These are phyloP conservation scores for Hansenula lynferdii DNA, from an alignment of 1,139 yeast species.

Conservation along the genomic window DNA sequence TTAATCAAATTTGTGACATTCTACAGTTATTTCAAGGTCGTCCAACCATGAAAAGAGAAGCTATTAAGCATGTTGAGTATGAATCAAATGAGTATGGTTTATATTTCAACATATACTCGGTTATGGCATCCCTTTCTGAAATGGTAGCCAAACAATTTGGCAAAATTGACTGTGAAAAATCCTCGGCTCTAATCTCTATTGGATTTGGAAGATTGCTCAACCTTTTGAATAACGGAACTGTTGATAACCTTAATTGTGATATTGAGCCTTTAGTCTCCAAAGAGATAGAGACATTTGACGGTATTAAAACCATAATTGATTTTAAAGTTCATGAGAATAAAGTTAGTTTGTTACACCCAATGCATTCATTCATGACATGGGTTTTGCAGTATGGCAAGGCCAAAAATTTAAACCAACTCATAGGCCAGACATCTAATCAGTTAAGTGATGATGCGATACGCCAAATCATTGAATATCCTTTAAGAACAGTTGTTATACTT, in stretches of 20 bases:
- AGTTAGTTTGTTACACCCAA: constrained; percentile 75
- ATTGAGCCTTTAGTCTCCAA: neutral
- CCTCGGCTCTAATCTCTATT: constrained; percentile 4
- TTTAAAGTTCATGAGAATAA: constrained; percentile 40
- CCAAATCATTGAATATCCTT: constrained; percentile 61
- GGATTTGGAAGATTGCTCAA: constrained; percentile 8
- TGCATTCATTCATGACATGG: constrained; percentile 73
- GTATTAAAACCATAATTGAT: constrained; percentile 10
- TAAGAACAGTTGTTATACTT: constrained; percentile 68
- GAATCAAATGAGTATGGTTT: constrained; percentile 85
- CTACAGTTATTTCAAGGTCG: constrained; percentile 74
- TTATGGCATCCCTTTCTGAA: constrained; percentile 61
- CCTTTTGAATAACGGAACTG: neutral
- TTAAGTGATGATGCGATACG: constrained; percentile 15
- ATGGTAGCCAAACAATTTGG: constrained; percentile 35
- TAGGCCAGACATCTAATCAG: constrained; percentile 12
- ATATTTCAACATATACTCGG: constrained; percentile 73
- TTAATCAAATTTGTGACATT: constrained; percentile 55
- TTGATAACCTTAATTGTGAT: neutral
- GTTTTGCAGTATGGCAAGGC: constrained; percentile 42
- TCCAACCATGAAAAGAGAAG: constrained; percentile 71
- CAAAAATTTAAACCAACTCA: constrained; percentile 4
- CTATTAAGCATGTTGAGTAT: constrained; percentile 82
- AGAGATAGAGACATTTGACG: constrained; percentile 24
- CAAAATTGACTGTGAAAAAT: constrained; percentile 7